phyloP scores from a whole-genome alignment of 2,329 filamentous ascomycete species.

The Graphilbum sp. region DNA sequence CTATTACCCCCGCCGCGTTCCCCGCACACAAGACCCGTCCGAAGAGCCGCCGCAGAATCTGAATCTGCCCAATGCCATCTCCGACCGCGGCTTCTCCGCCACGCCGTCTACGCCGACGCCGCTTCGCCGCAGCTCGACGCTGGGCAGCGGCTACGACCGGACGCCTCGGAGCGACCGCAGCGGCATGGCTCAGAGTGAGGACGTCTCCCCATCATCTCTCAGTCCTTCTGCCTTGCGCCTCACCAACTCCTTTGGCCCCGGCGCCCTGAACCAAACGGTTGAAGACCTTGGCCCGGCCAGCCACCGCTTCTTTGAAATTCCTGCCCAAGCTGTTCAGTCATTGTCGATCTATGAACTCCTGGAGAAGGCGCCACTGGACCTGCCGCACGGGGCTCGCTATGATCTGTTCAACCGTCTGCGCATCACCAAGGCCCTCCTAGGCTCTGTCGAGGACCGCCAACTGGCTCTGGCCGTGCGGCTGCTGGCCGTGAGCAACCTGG shows the following conservation, averaged over 20 bases:
- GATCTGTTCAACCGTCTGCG: slow-evolving; percentile 74
- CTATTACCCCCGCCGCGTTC: slow-evolving; percentile 46
- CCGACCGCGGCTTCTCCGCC: slow-evolving; percentile 20
- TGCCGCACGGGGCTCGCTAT: slow-evolving; percentile 61
- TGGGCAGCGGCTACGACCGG: slow-evolving; percentile 17
- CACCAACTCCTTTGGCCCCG: not conserved
- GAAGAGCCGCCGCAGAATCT: slow-evolving; percentile 1
- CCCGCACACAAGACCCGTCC: slow-evolving; percentile 11
- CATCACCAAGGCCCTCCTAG: slow-evolving; percentile 62
- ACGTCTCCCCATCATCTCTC: slow-evolving; percentile 27
- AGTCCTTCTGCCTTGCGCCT: too few relatives aligned
- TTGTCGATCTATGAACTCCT: slow-evolving; percentile 40
- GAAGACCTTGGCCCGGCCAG: slow-evolving; percentile 23
- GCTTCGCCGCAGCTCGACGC: slow-evolving; percentile 49
- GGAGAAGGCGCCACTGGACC: slow-evolving; percentile 36
- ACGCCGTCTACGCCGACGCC: slow-evolving; percentile 60
- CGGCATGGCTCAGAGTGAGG: too few relatives aligned
- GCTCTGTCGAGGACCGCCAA: slow-evolving; percentile 49
- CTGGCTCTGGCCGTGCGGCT: slow-evolving; percentile 66
- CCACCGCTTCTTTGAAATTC: slow-evolving; percentile 48
- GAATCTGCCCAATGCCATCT: not conserved
- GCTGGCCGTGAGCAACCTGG: slow-evolving; percentile 76
- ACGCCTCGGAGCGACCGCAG: slow-evolving; percentile 24
- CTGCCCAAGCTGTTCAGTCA: slow-evolving; percentile 35
- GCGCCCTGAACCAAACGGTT: not conserved